Base-by-base conservation (phyloP, 768 basidiomycete species). In the Lactarius sp. region DNA sequence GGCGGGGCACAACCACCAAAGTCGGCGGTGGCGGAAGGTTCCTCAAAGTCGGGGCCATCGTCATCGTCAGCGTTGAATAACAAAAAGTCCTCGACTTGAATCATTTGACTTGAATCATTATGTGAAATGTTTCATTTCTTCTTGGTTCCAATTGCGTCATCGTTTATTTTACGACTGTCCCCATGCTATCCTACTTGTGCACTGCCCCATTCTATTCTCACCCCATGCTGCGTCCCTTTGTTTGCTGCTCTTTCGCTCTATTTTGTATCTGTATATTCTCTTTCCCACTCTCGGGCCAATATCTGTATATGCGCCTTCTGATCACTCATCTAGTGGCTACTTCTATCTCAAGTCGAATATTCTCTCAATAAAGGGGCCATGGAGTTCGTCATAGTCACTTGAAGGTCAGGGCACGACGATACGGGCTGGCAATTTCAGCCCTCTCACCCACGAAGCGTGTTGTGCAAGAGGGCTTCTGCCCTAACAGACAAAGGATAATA, bases 251-350 rank as follows among this genome's bases (percentile, higher is more conserved):
- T 52, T 44, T 18, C 16, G 6, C 18, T 47, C 51, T 33, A 46
- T 52, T 59, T 1, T 64, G 52, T 64, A 64, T 54, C 57, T 50
- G 44, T 36, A 64, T n/a, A 12, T 18, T 36, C 44, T 37, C 27
- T 13, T 7, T 14, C 42, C 12, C 16, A 9, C 16, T 33, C 16
- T 33, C n/a, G 18, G 42, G 8, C 22, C 6, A 47, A 27, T 7
- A 13, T 33, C 27, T 50, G 36, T 46, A 54, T 20, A 63, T 8
- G 18, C 27, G 9, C 10, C 37, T 13, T 31, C 44, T 16, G 36
- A 42, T 39, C 46, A 34, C 36, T 12, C 42, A 47, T 53, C 33
- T 14, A 59, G 37, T 34, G 31, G 20, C 52, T 22, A 18, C 22
- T 53, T n/a, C 18, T 36, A 53, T 52, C 12, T 34, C 33, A 18